Evolutionary conservation across 176 grass and related monocot species (phyloP), one percentile per base, ranked within the genome.

Genomic region (Musa schizocarpa): DNA sequence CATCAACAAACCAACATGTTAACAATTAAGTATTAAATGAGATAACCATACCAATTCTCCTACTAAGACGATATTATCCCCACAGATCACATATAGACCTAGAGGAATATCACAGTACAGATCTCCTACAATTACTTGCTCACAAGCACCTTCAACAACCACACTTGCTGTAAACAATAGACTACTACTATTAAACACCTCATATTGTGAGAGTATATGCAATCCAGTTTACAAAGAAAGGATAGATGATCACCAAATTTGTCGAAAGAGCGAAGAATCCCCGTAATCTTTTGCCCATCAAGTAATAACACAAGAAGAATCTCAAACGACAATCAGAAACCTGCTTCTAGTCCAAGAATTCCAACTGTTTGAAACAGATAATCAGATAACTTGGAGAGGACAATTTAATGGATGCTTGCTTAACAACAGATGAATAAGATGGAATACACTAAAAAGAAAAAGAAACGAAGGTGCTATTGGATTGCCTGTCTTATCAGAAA

Each of bases 101-200:
- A 99, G 87, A 62, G 86, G 96, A 63, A 95, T 88, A 86, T 99
- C 96, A 79, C 82, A 95, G 76, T 99, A 95, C n/a, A 92, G 56
- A 77, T 99, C 88, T 50, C 96, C 96, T 57, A 95, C 96, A 82
- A 99, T 99, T 76, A 95, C 96, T 89, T 91, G 76, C 75, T 95
- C 96, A 73, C 96, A 99, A 68, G 96, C 96, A 99, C 89, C 86
- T 74, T 99, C 87, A 88, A 95, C 84, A 88, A 99, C 96, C 80
- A 88, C 96, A 86, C 92, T 99, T 65, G 96, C 96, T 99, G 88
- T 75, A 82, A 34, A 55, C 69, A 65, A 52, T 66, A 58, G 10
- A 76, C 67, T 8, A 65, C 0, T 24, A 48, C 2, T 76, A 68
- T 56, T 72, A 62, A 57, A 49, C 2, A 74, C 27, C 80, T 85